Evolutionary conservation across 352 stramenopile species (phyloP).

Genomic region (Pseudoperonospora humuli): DNA sequence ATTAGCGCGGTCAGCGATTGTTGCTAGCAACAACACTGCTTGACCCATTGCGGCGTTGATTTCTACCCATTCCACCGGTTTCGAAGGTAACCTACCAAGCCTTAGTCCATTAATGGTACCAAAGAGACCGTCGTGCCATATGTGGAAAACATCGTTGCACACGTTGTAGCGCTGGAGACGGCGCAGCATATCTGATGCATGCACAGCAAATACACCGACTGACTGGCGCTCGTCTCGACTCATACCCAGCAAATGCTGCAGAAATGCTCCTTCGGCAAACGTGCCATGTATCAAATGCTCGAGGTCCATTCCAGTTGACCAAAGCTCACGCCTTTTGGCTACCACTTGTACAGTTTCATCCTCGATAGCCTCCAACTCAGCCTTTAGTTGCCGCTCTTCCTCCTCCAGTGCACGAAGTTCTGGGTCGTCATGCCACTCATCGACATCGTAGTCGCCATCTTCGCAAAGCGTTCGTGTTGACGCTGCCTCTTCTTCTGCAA

Average conservation of each 20-base stretch:
- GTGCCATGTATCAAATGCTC: slow-evolving; percentile 64
- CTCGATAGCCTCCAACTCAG: slow-evolving; percentile 51
- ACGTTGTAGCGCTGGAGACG: slow-evolving; percentile 82
- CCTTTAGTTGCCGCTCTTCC: slow-evolving; percentile 49
- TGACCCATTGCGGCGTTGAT: slow-evolving; percentile 87
- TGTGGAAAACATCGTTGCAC: slow-evolving; percentile 88
- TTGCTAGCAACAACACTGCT: slow-evolving; percentile 74
- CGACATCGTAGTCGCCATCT: slow-evolving; percentile 20
- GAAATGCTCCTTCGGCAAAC: slow-evolving; percentile 63
- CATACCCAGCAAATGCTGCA: slow-evolving; percentile 66
- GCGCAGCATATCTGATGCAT: slow-evolving; percentile 75
- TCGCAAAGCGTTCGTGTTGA: slow-evolving; percentile 14
- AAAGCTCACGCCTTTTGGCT: slow-evolving; percentile 57
- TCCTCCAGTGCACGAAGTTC: slow-evolving; percentile 49
- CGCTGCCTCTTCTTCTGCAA: slow-evolving; percentile 25
- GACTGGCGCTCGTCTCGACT: slow-evolving; percentile 72
- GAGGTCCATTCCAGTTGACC: slow-evolving; percentile 62
- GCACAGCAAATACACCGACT: slow-evolving; percentile 64
- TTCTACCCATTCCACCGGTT: slow-evolving; percentile 85
- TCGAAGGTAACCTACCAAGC: slow-evolving; percentile 69
- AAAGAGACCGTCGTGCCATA: slow-evolving; percentile 87
- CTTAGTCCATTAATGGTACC: slow-evolving; percentile 86
- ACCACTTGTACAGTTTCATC: slow-evolving; percentile 44
- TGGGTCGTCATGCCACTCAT: slow-evolving; percentile 37
- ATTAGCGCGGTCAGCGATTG: slow-evolving; percentile 71